Evolutionary conservation across 805 yeast genomes (phyloP).

Genomic region (Metschnikowia matae): DNA sequence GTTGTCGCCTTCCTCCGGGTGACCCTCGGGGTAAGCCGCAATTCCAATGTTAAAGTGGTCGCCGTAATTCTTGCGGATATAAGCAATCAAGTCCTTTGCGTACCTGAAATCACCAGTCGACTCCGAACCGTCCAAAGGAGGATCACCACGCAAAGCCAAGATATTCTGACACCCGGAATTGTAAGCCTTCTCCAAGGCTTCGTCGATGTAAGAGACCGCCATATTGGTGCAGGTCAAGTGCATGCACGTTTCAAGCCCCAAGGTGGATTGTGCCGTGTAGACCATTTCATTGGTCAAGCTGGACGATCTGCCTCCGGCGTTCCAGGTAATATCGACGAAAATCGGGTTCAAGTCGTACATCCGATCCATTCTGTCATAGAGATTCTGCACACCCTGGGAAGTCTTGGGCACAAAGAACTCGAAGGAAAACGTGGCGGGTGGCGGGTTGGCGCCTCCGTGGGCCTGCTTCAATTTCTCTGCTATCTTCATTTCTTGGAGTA

Average conservation of each 20-base stretch:
- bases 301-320: constrained; percentile 90
- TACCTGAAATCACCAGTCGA: constrained; percentile 81
- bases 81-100: constrained; percentile 79
- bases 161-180: constrained; percentile 93
- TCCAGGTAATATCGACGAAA: constrained; percentile 96
- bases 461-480: constrained; percentile 41
- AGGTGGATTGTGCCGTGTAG: constrained; percentile 79
- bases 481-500: constrained; percentile 32
- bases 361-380: constrained; percentile 95
- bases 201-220: constrained; percentile 75
- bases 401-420: constrained; percentile 98
- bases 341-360: constrained; percentile 91
- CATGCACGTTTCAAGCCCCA: constrained; percentile 96
- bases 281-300: constrained; percentile 88
- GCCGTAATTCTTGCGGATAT: constrained; percentile 76
- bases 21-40: constrained; percentile 97
- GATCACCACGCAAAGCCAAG: constrained; percentile 92
- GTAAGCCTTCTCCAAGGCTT: constrained; percentile 80
- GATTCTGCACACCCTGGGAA: constrained; percentile 91
- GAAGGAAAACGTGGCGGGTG: constrained; percentile 78
- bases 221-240: constrained; percentile 96
- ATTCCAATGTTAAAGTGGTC: constrained; percentile 92
- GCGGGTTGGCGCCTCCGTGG: constrained; percentile 35
- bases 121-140: constrained; percentile 72
- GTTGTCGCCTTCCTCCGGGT: constrained; percentile 72